Conservation (phyloP, 2,329 filamentous ascomycete species). For the Pseudopithomyces chartarum region DNA sequence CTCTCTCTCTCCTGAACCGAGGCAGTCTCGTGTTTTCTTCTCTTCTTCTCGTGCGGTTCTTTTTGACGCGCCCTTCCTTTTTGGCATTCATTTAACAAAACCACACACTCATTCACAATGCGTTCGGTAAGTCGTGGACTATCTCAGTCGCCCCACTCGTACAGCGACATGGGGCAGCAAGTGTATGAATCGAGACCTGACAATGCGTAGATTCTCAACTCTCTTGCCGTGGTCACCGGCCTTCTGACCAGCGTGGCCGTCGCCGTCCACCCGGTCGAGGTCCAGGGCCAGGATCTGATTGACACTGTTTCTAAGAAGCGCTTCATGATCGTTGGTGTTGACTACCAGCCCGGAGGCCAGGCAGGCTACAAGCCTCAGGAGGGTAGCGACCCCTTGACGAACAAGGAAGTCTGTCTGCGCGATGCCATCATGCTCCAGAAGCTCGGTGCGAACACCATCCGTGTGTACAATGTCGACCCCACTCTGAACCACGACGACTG, state of each 20-base stretch:
- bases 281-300: conserved; percentile 66
- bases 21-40: too few species aligned
- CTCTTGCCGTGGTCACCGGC: conserved; percentile 31
- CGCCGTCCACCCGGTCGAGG: conserved; percentile 61
- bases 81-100: not conserved
- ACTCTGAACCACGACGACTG: conserved; percentile 65
- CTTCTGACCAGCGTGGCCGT: conserved; percentile 50
- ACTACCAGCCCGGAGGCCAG: conserved; percentile 65
- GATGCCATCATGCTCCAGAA: conserved; percentile 68
- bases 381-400: conserved; percentile 60
- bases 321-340: conserved; percentile 67
- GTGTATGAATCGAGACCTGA: not conserved
- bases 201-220: conserved; percentile 29
- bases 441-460: conserved; percentile 68
- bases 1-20: not conserved
- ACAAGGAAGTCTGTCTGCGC: conserved; percentile 62
- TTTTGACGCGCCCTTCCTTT: not conserved
- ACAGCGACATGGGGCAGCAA: not conserved
- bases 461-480: conserved; percentile 68
- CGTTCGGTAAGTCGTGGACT: conserved; percentile 7
- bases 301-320: conserved; percentile 62
- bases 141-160: not conserved
- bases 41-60: not conserved
- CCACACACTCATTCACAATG: conserved; percentile 12
- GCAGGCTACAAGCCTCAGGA: conserved; percentile 59